Conservation (phyloP, 2,329 filamentous ascomycete genomes). For the Parasarocladium wereldwijsianum region DNA sequence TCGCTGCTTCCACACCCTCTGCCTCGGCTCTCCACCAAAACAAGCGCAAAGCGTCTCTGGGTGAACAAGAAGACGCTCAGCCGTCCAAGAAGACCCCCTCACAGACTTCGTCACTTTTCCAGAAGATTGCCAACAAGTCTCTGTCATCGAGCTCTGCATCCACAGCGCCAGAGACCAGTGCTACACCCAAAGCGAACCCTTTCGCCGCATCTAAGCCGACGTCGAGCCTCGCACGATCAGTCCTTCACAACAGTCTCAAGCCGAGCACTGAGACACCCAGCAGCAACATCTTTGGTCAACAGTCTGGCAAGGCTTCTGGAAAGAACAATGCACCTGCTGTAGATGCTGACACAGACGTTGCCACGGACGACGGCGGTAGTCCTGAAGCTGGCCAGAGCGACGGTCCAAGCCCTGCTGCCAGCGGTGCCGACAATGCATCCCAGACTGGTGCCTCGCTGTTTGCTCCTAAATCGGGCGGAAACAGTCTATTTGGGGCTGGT, state of each 20-base stretch:
- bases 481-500: conserved; percentile 10
- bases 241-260: conserved; percentile 25
- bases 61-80: conserved; percentile 31
- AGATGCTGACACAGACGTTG: conserved; percentile 28
- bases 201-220: conserved; percentile 20
- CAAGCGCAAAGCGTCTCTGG: conserved; percentile 35
- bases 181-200: conserved; percentile 16
- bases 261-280: conserved; percentile 10
- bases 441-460: conserved; percentile 14
- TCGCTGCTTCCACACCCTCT: conserved; percentile 12
- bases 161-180: conserved; percentile 12
- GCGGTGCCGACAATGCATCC: conserved; percentile 24
- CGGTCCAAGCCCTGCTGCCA: conserved; percentile 26
- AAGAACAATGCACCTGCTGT: conserved; percentile 36
- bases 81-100: conserved; percentile 36
- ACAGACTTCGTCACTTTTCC: conserved; percentile 41
- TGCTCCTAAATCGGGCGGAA: conserved; percentile 15
- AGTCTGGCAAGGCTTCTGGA: conserved; percentile 40
- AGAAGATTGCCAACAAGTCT: conserved; percentile 39
- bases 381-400: conserved; percentile 28
- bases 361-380: conserved; percentile 26
- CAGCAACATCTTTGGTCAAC: conserved; percentile 43
- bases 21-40: conserved; percentile 22
- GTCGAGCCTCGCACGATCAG: conserved; percentile 25
- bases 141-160: conserved; percentile 17